Evolutionary conservation across 768 basidiomycete species (phyloP).

Genomic region (Lactifluus rugatus): DNA sequence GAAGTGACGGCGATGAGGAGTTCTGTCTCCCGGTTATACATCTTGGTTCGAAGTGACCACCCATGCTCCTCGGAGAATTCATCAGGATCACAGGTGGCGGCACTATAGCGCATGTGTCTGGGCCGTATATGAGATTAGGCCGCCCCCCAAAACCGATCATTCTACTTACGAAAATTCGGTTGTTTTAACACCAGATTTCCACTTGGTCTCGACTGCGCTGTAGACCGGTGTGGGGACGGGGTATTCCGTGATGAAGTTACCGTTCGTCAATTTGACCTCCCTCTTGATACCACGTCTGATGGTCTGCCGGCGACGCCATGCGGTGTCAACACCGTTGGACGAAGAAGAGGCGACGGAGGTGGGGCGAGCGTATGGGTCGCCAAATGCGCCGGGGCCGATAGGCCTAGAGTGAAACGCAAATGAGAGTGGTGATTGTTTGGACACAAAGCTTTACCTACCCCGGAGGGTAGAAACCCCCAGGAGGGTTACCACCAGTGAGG

Average conservation of each 20-base stretch:
- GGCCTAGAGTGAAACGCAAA: slow-evolving; percentile 18
- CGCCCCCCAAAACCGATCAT: too few species aligned
- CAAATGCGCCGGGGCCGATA: slow-evolving; percentile 50
- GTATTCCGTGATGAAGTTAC: slow-evolving; percentile 89
- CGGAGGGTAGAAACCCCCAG: slow-evolving; percentile 67
- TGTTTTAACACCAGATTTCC: slow-evolving; percentile 48
- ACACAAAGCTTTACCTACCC: slow-evolving; percentile 37
- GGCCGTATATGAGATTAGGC: neutral
- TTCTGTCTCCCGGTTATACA: slow-evolving; percentile 86
- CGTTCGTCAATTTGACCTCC: slow-evolving; percentile 86
- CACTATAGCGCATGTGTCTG: slow-evolving; percentile 90
- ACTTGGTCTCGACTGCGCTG: slow-evolving; percentile 76
- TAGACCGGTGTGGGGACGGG: slow-evolving; percentile 75
- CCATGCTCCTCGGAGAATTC: slow-evolving; percentile 74
- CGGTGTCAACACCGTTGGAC: slow-evolving; percentile 29
- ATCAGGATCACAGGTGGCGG: slow-evolving; percentile 86
- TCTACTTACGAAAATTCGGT: slow-evolving; percentile 85
- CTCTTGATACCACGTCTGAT: slow-evolving; percentile 91
- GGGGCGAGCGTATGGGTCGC: slow-evolving; percentile 57
- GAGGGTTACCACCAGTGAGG: slow-evolving; percentile 50
- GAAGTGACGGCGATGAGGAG: slow-evolving; percentile 90
- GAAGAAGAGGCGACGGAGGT: slow-evolving; percentile 29
- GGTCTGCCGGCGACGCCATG: slow-evolving; percentile 70
- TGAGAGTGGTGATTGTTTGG: neutral
- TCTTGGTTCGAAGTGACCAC: slow-evolving; percentile 74